phyloP scores from a whole-genome alignment of 1,284 basidiomycete genomes.

The Lignosus rhinocerotis region DNA sequence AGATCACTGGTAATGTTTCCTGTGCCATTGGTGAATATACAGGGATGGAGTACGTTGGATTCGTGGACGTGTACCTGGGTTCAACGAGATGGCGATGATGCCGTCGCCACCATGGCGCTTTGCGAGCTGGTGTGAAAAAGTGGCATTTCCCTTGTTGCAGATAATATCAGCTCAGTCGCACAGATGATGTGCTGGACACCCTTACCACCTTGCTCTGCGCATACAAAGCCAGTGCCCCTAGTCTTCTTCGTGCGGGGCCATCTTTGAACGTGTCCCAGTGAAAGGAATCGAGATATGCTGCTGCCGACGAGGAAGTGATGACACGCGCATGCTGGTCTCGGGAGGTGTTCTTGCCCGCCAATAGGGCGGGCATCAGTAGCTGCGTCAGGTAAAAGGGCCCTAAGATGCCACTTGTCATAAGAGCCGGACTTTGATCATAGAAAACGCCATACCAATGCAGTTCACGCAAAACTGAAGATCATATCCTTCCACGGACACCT shows the following conservation, averaged over 20 bases:
- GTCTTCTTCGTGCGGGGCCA: slow-evolving; percentile 13
- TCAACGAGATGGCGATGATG: slow-evolving; percentile 38
- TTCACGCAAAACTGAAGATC: slow-evolving; percentile 55
- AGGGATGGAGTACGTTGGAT: neutral
- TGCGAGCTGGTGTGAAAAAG: slow-evolving; percentile 36
- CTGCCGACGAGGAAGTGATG: slow-evolving; percentile 41
- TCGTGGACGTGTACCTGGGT: slow-evolving; percentile 35
- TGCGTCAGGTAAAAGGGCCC: slow-evolving; percentile 43
- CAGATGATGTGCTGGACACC: neutral
- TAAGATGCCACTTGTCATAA: slow-evolving; percentile 26
- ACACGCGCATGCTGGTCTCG: slow-evolving; percentile 22
- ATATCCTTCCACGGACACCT: slow-evolving; percentile 45
- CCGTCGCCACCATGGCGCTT: slow-evolving; percentile 34
- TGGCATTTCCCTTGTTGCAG: slow-evolving; percentile 33
- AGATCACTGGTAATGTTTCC: slow-evolving; percentile 27
- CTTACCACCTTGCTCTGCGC: slow-evolving; percentile 44
- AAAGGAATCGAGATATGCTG: slow-evolving; percentile 23
- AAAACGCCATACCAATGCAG: neutral
- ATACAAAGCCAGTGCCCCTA: slow-evolving; percentile 36
- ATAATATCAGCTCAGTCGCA: neutral
- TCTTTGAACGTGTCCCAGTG: slow-evolving; percentile 27
- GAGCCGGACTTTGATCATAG: neutral
- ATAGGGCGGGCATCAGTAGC: slow-evolving; percentile 33
- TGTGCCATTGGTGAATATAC: neutral
- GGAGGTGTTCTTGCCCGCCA: neutral